Base-by-base conservation (phyloP, 495 filamentous ascomycete genomes). In the Talaromyces ruber region DNA sequence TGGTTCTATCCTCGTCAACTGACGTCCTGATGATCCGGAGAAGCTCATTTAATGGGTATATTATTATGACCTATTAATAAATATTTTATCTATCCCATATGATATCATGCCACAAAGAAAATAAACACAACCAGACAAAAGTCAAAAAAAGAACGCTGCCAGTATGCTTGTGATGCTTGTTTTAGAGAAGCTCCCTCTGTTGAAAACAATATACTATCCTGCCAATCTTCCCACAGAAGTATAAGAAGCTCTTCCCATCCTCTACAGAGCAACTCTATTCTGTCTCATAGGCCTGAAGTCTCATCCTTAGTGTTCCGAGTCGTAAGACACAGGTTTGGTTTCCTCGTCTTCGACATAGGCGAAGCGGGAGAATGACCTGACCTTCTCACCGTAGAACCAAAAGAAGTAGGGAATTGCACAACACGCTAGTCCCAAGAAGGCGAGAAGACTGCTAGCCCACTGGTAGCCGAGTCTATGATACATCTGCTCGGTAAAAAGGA, bases 401-500 rank as follows among this genome's bases (percentile, higher is more conserved):
- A 93, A 94, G 7, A 87, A 66, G 67, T 82, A 92, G 0, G 90
- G 90, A 63, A 93, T 92, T 0, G 75, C 81, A 70, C 89, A 92
- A 72, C 90, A 92, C 0, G 78, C 85, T 6, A 93, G 71, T 22
- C 79, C 83, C 64, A 94, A 71, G 65, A 92, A 91, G 0, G 82
- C 89, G 26, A 92, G 76, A 47, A 94, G 76, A 0, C 79, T 76
- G 53, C 81, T 82, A 0, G 90, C 90, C 90, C 90, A 93, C 68
- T 92, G 82, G 72, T 89, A 82, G 18, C 85, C 85, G 12, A 92
- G 76, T 14, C 84, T 77, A 52, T 79, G 66, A 67, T 90, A 93
- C 89, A 94, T 92, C 72, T 93, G 89, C 54, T 81, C 77, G 0
- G 90, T 93, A 74, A 94, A 93, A 0, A 94, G 77, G 0, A 92